Base-by-base conservation (phyloP, 2,329 filamentous ascomycete genomes). In the Pseudocercospora crystallina region DNA sequence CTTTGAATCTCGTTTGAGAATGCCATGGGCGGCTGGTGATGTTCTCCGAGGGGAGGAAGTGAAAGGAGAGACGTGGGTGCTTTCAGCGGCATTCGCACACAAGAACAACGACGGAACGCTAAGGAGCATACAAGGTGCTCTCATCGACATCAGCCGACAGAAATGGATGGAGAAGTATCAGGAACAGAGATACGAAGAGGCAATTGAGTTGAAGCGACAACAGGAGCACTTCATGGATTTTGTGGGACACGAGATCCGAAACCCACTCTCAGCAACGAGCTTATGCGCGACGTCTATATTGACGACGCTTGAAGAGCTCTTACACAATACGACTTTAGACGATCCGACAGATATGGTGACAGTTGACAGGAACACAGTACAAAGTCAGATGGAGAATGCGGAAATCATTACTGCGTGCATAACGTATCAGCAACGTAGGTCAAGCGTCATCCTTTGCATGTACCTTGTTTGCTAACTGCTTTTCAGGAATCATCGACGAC, bases 251-350 rank as follows among this genome's bases (percentile, higher is more conserved):
- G 73, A 75, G 48, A 72, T 73, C 59, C 64, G 73, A 5, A 75
- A 75, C 47, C 73, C 73, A 1, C 61, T 75, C 0, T 67, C 65
- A 15, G 71, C 73, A 1, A 74, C 75, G 36, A 67, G 73, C 0
- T 68, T 73, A 10, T 72, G 71, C 32, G 42, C 49, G 9, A 40
- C 30, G 12, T 51, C 49, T 13, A 50, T 54, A n/a, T 47, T 53
- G 15, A 26, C 14, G 12, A 43, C 49, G 8, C 20, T 51, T 38
- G 43, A 51, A 39, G 49, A 47, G 15, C 39, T 46, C 9, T 37
- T 51, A 12, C 38, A 36, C 20, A 44, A 35, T 12, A 33, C 45
- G 13, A 40, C 45, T 32, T 26, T 49, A 10, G 36, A 53, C 32
- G 47, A 41, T 10, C 30, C 47, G 26, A 47, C 48, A 51, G 34